phyloP scores from a whole-genome alignment of 441 rosid genomes.

The Arabidopsis hybrid region DNA sequence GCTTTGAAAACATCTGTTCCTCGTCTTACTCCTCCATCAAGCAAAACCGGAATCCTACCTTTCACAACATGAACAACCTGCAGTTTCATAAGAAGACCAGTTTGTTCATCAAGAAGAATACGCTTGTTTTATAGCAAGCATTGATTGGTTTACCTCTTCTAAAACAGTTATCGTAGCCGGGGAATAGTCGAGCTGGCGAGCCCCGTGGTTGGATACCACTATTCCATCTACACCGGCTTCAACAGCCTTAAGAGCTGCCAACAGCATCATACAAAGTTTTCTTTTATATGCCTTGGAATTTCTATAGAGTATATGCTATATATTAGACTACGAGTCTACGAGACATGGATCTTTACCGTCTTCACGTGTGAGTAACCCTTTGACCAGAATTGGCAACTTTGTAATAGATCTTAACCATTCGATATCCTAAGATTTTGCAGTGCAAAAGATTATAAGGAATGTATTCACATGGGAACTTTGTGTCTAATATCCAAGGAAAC shows the following conservation, averaged over 20 bases:
- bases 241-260: constrained; percentile 57
- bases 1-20: constrained; percentile 96
- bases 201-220: constrained; percentile 65
- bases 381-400: constrained; percentile 75
- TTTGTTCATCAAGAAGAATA: background rate
- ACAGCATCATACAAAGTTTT: background rate
- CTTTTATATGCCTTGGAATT: background rate
- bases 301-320: background rate
- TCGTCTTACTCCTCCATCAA: constrained; percentile 89
- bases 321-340: constrained; percentile 11
- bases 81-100: constrained; percentile 24
- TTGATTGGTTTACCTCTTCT: constrained; percentile 51
- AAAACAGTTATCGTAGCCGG: constrained; percentile 57
- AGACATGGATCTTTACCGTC: constrained; percentile 62
- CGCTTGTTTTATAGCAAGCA: background rate
- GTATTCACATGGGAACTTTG: background rate
- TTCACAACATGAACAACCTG: constrained; percentile 74
- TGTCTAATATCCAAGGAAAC: background rate
- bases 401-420: constrained; percentile 82
- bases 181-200: constrained; percentile 62
- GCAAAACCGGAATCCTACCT: constrained; percentile 73
- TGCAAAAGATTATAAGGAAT: constrained; percentile 1
- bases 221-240: constrained; percentile 62
- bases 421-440: constrained; percentile 59
- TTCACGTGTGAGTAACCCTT: constrained; percentile 80